phyloP scores from a whole-genome alignment of 176 grass and related monocot genomes.

The Otatea glauca region DNA sequence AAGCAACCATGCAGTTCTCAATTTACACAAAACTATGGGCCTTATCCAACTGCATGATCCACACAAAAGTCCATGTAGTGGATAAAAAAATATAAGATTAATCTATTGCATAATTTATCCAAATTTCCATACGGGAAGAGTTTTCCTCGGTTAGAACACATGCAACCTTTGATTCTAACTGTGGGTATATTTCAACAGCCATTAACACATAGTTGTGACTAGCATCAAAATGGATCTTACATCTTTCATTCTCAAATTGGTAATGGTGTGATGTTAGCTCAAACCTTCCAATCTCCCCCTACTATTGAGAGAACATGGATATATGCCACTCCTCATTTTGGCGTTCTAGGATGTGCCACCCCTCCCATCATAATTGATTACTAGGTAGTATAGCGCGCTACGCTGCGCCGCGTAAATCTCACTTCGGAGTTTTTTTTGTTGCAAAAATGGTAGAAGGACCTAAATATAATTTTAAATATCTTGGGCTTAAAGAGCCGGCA shows the following conservation, averaged over 20 bases:
- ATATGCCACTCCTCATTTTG: too few relatives aligned
- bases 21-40: constrained; percentile 21
- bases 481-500: too few relatives aligned
- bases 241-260: not conserved
- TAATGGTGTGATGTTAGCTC: not conserved
- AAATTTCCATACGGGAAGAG: not conserved
- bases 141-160: constrained; percentile 1
- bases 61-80: not conserved
- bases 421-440: too few relatives aligned
- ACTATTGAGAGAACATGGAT: too few relatives aligned
- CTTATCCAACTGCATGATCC: constrained; percentile 32
- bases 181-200: not conserved
- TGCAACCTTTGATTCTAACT: not conserved
- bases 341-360: too few relatives aligned
- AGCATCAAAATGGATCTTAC: constrained; percentile 2
- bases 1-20: constrained; percentile 19
- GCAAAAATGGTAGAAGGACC: too few relatives aligned
- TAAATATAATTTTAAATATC: too few relatives aligned
- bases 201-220: not conserved
- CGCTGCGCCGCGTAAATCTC: too few relatives aligned
- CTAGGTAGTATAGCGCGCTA: too few relatives aligned
- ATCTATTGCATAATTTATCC: not conserved
- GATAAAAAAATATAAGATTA: not conserved
- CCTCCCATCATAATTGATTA: too few relatives aligned
- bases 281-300: not conserved